These are phyloP conservation scores for Coprinopsis cinerea DNA, from an alignment of 768 basidiomycete species.

Conservation along the genomic window DNA sequence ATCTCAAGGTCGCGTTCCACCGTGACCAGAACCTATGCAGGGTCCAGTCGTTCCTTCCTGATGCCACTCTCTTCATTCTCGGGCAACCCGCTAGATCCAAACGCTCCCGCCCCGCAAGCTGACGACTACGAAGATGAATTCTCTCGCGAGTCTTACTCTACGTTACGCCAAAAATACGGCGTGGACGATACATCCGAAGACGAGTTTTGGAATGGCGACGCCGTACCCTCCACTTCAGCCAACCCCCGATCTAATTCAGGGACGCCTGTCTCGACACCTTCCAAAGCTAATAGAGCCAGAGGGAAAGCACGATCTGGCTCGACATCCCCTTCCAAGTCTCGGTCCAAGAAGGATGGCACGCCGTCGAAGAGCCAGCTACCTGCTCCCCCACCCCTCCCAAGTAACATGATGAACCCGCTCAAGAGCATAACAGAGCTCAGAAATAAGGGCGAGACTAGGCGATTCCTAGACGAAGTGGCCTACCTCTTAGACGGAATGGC, in stretches of 20 bases:
- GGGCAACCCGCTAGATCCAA: conserved; percentile 18
- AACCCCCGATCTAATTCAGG: background rate
- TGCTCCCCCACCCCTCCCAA: conserved; percentile 30
- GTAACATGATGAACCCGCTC: conserved; percentile 64
- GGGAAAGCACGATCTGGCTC: background rate
- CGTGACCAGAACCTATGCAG: conserved; percentile 64
- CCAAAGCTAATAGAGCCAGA: conserved; percentile 5
- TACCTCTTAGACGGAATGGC: conserved; percentile 82
- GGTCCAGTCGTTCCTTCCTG: conserved; percentile 75
- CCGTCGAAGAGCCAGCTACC: conserved; percentile 14
- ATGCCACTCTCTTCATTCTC: conserved; percentile 42
- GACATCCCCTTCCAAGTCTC: conserved; percentile 27
- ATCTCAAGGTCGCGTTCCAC: conserved; percentile 23
- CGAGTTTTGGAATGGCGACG: conserved; percentile 43
- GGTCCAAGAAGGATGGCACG: conserved; percentile 33
- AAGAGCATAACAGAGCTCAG: conserved; percentile 79
- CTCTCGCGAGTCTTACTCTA: conserved; percentile 67
- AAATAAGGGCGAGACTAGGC: conserved; percentile 72
- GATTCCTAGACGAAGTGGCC: conserved; percentile 80
- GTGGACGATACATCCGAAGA: conserved; percentile 71
- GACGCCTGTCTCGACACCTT: background rate
- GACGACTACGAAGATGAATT: conserved; percentile 44
- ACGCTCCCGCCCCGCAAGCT: conserved; percentile 15
- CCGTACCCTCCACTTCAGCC: background rate
- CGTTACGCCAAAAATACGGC: conserved; percentile 73